A percentile compares a stretch with the other conserved stretches of the same genome.
Evolutionary conservation across 352 stramenopile genomes (phyloP).

Genomic region (Pythium coloratum): DNA sequence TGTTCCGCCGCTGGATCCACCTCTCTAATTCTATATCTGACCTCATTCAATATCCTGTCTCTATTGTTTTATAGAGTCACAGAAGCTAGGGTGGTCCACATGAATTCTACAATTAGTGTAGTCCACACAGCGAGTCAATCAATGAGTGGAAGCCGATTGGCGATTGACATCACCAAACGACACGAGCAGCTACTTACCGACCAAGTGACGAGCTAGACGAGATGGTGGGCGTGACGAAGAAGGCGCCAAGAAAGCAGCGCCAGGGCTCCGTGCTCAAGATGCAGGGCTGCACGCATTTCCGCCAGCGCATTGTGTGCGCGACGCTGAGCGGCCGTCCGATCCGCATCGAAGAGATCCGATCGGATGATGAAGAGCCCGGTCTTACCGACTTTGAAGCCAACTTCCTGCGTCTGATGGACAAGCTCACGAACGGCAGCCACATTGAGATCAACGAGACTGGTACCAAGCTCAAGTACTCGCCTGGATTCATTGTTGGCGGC

Average conservation of each 20-base stretch:
- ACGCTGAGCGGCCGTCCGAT: constrained; percentile 92
- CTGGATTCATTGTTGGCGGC: constrained; percentile 95
- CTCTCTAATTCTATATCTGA: not conserved
- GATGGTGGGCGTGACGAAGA: constrained; percentile 36
- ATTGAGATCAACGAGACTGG: constrained; percentile 99
- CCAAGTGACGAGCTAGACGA: not conserved
- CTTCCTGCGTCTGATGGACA: constrained; percentile 96
- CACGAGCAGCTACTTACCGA: not conserved
- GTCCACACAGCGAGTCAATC: constrained; percentile 11
- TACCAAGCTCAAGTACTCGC: constrained; percentile 96
- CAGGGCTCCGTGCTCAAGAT: constrained; percentile 54
- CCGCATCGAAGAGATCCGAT: constrained; percentile 95
- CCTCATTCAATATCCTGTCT: not conserved
- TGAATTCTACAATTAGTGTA: constrained; percentile 6
- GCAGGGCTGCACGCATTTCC: constrained; percentile 91
- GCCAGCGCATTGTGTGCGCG: constrained; percentile 91
- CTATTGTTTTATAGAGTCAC: too few species aligned
- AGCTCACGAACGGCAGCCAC: constrained; percentile 96
- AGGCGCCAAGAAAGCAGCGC: constrained; percentile 29
- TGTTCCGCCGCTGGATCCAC: not conserved
- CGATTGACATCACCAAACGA: constrained; percentile 22
- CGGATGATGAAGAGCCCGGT: constrained; percentile 93
- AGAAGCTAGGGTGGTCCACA: not conserved
- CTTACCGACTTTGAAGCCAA: constrained; percentile 96
- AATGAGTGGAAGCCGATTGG: constrained; percentile 25